Evolutionary conservation across 2,329 filamentous ascomycete species (phyloP), one percentile per base, ranked within the genome.

Genomic region (Tolypocladium nubicola): DNA sequence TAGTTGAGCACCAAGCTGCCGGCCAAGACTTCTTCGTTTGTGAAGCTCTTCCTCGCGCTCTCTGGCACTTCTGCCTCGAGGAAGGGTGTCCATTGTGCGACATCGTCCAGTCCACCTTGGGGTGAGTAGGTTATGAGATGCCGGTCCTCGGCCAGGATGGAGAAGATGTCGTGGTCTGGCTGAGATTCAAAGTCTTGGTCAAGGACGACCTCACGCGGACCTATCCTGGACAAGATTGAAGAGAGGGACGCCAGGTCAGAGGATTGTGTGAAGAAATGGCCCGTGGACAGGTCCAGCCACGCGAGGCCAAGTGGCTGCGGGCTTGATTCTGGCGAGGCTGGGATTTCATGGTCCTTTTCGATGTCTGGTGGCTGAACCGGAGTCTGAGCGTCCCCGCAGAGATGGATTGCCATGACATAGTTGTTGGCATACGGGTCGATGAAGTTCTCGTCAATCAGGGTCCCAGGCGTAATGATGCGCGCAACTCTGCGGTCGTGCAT

Each of bases 401-500:
- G 70, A 67, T 95, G 83, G 53, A 97, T 81, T 41, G 89, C 87
- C 69, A 97, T 82, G 39, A 97, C 79, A 70, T 93, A 99, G 69
- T 97, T 97, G 72, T 94, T 97, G 65, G 89, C 85, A 68, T 89
- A 93, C 1, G 91, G 90, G 68, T 97, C 90, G 78, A 99, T 91
- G 71, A 97, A 99, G 65, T 91, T 92, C 73, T 99, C 94, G 71
- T 99, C 94, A 63, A 99, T 96, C 56, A 99, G 77, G 1, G 94
- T 99, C 23, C 94, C 94, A 1, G 94, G 91, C 0, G 94, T 97
- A 67, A 99, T 85, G 63, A 99, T 87, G 58, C 94, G 86, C 21
- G 89, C 83, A 16, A 99, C 90, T 63, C 79, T 85, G 33, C 94
- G 87, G 68, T 95, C 88, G 70, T 94, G 95, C 76, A 93, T 79